Conservation (phyloP, 2,329 filamentous ascomycete species). For the Cryphonectria nitschkei region DNA sequence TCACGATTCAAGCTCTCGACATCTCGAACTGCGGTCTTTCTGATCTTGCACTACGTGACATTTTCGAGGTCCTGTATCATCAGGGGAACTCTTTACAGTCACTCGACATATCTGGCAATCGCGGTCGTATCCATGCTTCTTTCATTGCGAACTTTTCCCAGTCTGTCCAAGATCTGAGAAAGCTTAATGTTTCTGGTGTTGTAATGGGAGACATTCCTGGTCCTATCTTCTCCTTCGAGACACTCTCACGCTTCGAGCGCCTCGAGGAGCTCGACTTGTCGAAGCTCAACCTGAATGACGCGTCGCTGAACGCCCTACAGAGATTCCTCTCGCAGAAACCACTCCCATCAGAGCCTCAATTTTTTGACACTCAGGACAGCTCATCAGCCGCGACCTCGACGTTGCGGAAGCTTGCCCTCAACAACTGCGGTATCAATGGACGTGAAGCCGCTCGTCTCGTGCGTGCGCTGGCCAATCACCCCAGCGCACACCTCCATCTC, state of each 20-base stretch:
- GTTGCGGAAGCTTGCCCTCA: constrained; percentile 51
- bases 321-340: constrained; percentile 43
- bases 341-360: constrained; percentile 16
- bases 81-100: constrained; percentile 50
- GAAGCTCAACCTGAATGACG: constrained; percentile 57
- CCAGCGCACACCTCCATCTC: constrained; percentile 53
- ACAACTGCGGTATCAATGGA: constrained; percentile 57
- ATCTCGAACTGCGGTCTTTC: constrained; percentile 56
- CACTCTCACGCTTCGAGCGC: constrained; percentile 46
- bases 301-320: constrained; percentile 51
- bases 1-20: constrained; percentile 52
- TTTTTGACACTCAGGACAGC: not conserved
- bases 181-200: constrained; percentile 55
- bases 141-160: constrained; percentile 49
- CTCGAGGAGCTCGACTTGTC: constrained; percentile 60
- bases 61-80: constrained; percentile 52
- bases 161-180: constrained; percentile 48
- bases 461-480: constrained; percentile 51
- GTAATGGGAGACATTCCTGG: constrained; percentile 50
- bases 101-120: constrained; percentile 58
- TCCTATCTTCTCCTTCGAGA: constrained; percentile 51
- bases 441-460: constrained; percentile 54
- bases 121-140: constrained; percentile 54
- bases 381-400: constrained; percentile 38
- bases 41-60: constrained; percentile 50